These are phyloP conservation scores for Bolboschoenoplectus hybrid DNA, from an alignment of 202 grass and related monocot genomes.

Conservation along the genomic window DNA sequence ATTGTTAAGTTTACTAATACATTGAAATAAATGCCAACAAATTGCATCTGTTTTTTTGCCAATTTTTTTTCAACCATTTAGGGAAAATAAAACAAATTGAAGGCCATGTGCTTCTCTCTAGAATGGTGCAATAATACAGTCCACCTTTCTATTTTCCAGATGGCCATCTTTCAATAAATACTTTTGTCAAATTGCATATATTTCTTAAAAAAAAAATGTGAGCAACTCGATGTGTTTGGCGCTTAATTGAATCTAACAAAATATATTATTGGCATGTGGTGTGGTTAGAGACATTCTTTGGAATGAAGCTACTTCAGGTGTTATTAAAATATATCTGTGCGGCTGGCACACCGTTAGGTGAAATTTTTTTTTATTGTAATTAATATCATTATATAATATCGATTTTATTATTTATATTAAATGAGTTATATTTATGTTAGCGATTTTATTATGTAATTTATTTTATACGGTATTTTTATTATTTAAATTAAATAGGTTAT, in stretches of 20 bases:
- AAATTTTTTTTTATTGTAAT: not conserved
- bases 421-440: too few relatives aligned
- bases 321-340: slow-evolving; percentile 29
- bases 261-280: slow-evolving; percentile 28
- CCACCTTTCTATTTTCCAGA: slow-evolving; percentile 2
- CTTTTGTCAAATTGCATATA: not conserved
- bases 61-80: not conserved
- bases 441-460: too few relatives aligned
- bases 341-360: not conserved
- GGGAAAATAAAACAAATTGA: slow-evolving; percentile 32
- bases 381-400: too few relatives aligned
- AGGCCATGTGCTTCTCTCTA: slow-evolving; percentile 32
- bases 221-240: not conserved
- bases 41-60: not conserved
- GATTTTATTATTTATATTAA: too few relatives aligned
- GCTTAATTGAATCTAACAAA: slow-evolving; percentile 10
- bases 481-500: too few relatives aligned
- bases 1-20: not conserved
- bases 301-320: slow-evolving; percentile 23
- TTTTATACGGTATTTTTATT: too few relatives aligned
- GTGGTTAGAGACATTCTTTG: slow-evolving; percentile 40
- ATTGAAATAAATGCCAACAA: not conserved
- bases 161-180: slow-evolving; percentile 7
- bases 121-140: slow-evolving; percentile 18
- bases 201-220: not conserved